Conservation (phyloP, 768 basidiomycete species). For the Wakefieldia striispora region DNA sequence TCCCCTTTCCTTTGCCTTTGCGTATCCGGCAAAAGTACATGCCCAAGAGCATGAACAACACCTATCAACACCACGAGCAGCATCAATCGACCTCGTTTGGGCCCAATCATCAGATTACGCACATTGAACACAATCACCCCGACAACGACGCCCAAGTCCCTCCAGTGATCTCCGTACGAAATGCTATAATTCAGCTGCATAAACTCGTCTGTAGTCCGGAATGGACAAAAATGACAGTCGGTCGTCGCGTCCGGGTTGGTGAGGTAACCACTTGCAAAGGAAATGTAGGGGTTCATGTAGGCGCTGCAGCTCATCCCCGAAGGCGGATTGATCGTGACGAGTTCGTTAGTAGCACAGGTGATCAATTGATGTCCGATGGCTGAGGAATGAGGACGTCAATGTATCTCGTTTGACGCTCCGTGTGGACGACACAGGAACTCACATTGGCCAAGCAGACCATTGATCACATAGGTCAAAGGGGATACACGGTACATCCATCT, state of each 20-base stretch:
- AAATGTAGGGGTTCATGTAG: slow-evolving; percentile 53
- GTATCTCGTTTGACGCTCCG: neutral
- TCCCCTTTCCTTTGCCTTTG: slow-evolving; percentile 4
- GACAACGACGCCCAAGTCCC: slow-evolving; percentile 10
- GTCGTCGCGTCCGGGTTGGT: slow-evolving; percentile 49
- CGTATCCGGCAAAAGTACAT: slow-evolving; percentile 34
- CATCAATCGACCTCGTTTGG: neutral
- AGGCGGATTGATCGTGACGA: slow-evolving; percentile 52
- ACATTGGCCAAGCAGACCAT: slow-evolving; percentile 37
- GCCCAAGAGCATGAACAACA: slow-evolving; percentile 26
- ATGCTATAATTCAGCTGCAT: slow-evolving; percentile 14
- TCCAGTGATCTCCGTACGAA: slow-evolving; percentile 7
- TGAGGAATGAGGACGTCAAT: slow-evolving; percentile 9
- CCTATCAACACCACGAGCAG: slow-evolving; percentile 15
- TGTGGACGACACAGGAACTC: neutral
- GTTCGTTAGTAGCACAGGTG: slow-evolving; percentile 52
- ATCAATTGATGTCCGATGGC: slow-evolving; percentile 43
- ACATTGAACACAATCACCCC: slow-evolving; percentile 43
- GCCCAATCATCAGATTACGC: neutral
- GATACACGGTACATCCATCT: slow-evolving; percentile 42
- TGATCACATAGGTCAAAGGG: slow-evolving; percentile 52
- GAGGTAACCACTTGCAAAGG: slow-evolving; percentile 53
- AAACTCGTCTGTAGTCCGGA: slow-evolving; percentile 48
- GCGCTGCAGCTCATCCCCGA: slow-evolving; percentile 49
- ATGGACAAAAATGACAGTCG: slow-evolving; percentile 57